Conservation (phyloP, 2,329 filamentous ascomycete species). For the Colletotrichum sp. region DNA sequence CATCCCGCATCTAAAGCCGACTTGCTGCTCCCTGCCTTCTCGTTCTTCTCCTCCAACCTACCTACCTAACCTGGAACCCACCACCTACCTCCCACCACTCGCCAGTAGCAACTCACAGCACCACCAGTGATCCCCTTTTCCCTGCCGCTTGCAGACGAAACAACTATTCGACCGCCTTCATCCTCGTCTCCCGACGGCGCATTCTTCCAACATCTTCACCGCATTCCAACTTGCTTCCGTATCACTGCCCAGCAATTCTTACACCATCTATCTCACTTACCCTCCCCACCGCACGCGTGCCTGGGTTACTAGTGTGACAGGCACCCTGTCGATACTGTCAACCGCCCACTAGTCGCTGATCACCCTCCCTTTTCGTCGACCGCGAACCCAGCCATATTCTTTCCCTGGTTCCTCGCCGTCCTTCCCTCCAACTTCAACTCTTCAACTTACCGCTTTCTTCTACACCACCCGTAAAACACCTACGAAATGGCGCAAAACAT, state of each 20-base stretch:
- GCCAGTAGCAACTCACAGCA: background rate
- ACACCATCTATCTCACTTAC: background rate
- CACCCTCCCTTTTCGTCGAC: constrained; percentile 17
- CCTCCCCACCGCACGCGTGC: background rate
- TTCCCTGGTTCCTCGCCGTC: background rate
- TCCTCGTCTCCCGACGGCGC: background rate
- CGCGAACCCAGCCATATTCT: background rate
- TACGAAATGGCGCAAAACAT: constrained; percentile 30
- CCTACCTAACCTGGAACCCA: background rate
- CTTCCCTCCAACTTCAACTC: background rate
- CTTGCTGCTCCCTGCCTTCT: constrained; percentile 1
- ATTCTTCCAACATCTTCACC: background rate
- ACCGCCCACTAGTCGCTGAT: constrained; percentile 16
- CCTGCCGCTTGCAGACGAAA: constrained; percentile 14
- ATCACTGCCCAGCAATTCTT: background rate
- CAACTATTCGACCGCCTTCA: background rate
- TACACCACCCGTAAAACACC: background rate
- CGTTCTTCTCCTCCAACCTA: background rate
- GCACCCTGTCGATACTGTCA: constrained; percentile 10
- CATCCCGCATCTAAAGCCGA: constrained; percentile 14
- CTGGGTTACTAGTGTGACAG: constrained; percentile 1
- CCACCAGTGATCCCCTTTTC: constrained; percentile 10
- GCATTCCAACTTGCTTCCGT: background rate
- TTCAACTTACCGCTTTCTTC: background rate
- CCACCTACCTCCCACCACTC: background rate